Conservation (phyloP, 2,329 filamentous ascomycete species). For the Colletotrichum orchidophilum region DNA sequence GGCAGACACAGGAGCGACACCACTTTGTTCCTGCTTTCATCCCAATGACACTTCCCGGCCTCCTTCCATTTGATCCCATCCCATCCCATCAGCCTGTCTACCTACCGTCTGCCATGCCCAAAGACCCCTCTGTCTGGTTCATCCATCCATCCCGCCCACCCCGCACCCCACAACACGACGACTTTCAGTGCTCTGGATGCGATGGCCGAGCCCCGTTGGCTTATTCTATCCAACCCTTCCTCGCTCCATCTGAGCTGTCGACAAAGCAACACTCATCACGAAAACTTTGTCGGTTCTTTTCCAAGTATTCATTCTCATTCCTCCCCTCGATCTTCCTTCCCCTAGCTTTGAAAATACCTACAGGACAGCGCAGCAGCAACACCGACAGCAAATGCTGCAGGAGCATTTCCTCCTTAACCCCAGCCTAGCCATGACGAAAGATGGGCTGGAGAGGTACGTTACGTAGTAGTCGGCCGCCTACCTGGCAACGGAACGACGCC, state of each 20-base stretch:
- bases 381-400: neutral
- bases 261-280: neutral
- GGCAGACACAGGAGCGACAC: neutral
- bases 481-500: neutral
- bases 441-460: neutral
- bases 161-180: constrained; percentile 14
- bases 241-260: neutral
- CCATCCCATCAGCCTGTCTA: neutral
- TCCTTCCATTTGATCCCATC: neutral
- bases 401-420: neutral
- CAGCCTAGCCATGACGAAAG: neutral
- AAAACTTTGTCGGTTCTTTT: neutral
- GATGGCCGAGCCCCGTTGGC: neutral
- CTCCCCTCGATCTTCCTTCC: neutral
- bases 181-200: neutral
- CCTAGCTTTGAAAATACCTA: neutral
- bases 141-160: constrained; percentile 15
- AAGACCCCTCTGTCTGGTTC: constrained; percentile 12
- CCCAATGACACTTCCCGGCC: neutral
- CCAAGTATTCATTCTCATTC: neutral
- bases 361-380: neutral
- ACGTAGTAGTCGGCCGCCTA: neutral
- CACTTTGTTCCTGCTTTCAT: constrained; percentile 12
- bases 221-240: constrained; percentile 1
- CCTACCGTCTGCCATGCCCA: neutral